These are phyloP conservation scores for Geranium rotundifolium DNA, from an alignment of 345 rosid genomes.

Conservation along the genomic window DNA sequence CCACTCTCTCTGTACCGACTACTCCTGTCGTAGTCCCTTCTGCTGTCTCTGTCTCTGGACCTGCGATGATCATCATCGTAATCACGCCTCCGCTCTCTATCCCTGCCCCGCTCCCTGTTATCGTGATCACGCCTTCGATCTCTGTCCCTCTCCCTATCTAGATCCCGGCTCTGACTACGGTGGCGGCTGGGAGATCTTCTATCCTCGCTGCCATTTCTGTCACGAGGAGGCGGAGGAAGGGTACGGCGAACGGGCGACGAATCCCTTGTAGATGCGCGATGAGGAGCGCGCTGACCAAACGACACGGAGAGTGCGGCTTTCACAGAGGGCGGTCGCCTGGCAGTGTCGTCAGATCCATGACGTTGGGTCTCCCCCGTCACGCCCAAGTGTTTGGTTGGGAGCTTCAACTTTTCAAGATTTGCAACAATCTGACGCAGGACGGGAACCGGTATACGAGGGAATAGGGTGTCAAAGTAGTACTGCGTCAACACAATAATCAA, in stretches of 20 bases:
- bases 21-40: slow-evolving; percentile 25
- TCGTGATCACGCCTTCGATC: slow-evolving; percentile 12
- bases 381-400: slow-evolving; percentile 70
- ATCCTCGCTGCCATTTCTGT: slow-evolving; percentile 38
- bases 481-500: slow-evolving; percentile 24
- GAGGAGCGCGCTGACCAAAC: slow-evolving; percentile 99
- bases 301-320: slow-evolving; percentile 99
- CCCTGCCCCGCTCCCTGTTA: slow-evolving; percentile 24
- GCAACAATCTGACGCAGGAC: slow-evolving; percentile 70
- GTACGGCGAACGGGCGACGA: slow-evolving; percentile 94
- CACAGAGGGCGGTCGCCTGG: slow-evolving; percentile 96
- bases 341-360: slow-evolving; percentile 89
- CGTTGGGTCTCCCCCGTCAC: slow-evolving; percentile 64
- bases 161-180: slow-evolving; percentile 49
- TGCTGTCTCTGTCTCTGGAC: slow-evolving; percentile 19
- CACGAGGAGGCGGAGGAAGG: slow-evolving; percentile 46
- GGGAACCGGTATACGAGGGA: slow-evolving; percentile 96
- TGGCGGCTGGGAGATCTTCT: slow-evolving; percentile 45
- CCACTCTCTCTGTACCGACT: slow-evolving; percentile 29
- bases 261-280: slow-evolving; percentile 96
- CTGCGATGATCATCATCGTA: neutral
- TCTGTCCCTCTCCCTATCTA: slow-evolving; percentile 11
- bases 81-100: slow-evolving; percentile 8
- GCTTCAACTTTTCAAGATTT: slow-evolving; percentile 86
- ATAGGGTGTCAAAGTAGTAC: slow-evolving; percentile 94